These are phyloP conservation scores for Apiotrichum siamense DNA, from an alignment of 1,284 basidiomycete species.

Conservation along the genomic window DNA sequence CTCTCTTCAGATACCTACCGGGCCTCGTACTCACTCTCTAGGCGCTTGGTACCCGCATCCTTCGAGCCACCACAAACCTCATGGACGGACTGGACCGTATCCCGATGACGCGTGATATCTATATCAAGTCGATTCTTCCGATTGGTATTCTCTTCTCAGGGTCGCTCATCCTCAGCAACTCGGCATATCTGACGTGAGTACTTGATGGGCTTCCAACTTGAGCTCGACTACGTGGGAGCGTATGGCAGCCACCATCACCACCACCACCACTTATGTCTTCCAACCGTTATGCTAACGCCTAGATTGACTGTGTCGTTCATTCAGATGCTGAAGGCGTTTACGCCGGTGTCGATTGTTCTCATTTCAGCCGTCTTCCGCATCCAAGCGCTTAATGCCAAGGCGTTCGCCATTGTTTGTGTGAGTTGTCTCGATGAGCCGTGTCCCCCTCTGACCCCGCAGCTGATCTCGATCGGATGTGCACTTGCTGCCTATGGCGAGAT, in stretches of 20 bases:
- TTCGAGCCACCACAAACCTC: conserved; percentile 76
- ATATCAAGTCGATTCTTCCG: conserved; percentile 80
- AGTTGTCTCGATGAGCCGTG: conserved; percentile 28
- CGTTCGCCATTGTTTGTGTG: conserved; percentile 66
- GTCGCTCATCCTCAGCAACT: conserved; percentile 87
- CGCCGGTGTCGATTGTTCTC: conserved; percentile 85
- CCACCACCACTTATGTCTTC: too few relatives aligned
- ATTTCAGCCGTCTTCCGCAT: conserved; percentile 84
- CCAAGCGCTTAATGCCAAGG: conserved; percentile 71
- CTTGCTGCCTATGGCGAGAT: conserved; percentile 73
- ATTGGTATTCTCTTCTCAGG: conserved; percentile 89
- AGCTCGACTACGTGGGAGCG: too few relatives aligned
- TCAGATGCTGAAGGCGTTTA: conserved; percentile 98
- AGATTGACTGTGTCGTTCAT: conserved; percentile 91
- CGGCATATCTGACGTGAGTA: conserved; percentile 66
- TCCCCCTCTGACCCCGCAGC: conserved; percentile 50
- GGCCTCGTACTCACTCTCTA: conserved; percentile 33
- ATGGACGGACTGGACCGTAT: conserved; percentile 80
- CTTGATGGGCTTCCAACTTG: neutral
- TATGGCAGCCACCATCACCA: neutral
- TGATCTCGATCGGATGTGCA: conserved; percentile 86
- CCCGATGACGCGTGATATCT: conserved; percentile 73
- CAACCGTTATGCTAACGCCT: conserved; percentile 5
- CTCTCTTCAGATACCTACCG: neutral
- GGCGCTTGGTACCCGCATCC: conserved; percentile 81